phyloP scores from a whole-genome alignment of 164 flowering plant genomes.

The Nymphaea colorata region DNA sequence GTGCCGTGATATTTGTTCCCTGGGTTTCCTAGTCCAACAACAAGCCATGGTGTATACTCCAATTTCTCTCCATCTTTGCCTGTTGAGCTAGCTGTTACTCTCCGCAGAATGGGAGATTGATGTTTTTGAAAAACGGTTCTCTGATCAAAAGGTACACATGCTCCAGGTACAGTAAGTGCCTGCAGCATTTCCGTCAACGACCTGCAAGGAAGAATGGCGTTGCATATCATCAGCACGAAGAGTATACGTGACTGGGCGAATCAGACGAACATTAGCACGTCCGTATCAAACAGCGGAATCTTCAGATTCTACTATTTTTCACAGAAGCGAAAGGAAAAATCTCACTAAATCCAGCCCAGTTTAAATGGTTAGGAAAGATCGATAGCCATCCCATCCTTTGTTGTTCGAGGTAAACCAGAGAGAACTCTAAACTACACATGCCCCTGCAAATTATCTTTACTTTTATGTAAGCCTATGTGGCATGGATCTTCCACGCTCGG shows the following conservation, averaged over 20 bases:
- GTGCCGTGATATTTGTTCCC: conserved; percentile 92
- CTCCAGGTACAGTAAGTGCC: conserved; percentile 29
- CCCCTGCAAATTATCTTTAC: too few relatives aligned
- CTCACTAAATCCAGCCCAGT: not conserved
- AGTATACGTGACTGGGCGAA: not conserved
- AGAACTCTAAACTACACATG: too few relatives aligned
- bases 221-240: not conserved
- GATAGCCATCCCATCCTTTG: not conserved
- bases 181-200: conserved; percentile 45
- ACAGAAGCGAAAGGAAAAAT: not conserved
- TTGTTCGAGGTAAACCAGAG: not conserved
- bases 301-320: not conserved
- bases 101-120: conserved; percentile 15
- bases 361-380: not conserved
- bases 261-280: too few relatives aligned
- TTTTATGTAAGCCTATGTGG: too few relatives aligned
- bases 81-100: conserved; percentile 34
- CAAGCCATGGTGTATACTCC: conserved; percentile 93
- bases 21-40: conserved; percentile 93
- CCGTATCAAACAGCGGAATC: too few relatives aligned
- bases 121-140: conserved; percentile 13
- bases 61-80: conserved; percentile 35
- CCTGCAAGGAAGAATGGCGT: not conserved
- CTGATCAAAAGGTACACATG: conserved; percentile 21
- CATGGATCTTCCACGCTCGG: too few relatives aligned